These are phyloP conservation scores for Fusarium siculi DNA, from an alignment of 2,329 filamentous ascomycete genomes.

Conservation along the genomic window DNA sequence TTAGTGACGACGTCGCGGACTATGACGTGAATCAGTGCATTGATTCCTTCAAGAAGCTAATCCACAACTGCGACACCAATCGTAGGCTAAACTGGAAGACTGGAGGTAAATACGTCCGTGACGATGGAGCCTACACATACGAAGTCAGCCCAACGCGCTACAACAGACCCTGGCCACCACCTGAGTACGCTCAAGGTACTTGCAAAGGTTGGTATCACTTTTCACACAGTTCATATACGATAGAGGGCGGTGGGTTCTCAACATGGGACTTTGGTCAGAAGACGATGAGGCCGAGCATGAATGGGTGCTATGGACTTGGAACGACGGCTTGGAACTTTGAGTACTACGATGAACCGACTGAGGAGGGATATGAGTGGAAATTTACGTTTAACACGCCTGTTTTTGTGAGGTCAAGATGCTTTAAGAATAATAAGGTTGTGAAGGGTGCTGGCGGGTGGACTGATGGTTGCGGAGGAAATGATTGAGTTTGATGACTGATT, in stretches of 20 bases:
- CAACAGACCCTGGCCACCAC: slow-evolving; percentile 1
- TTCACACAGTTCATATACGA: background rate
- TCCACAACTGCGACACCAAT: slow-evolving; percentile 5
- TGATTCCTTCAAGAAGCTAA: background rate
- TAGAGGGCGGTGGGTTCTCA: background rate
- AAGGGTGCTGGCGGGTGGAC: slow-evolving; percentile 2
- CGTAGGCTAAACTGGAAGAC: background rate
- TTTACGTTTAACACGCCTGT: background rate
- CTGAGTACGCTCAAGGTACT: background rate
- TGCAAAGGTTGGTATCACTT: background rate
- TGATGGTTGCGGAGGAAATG: background rate
- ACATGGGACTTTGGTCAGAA: slow-evolving; percentile 4
- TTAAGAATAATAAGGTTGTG: slow-evolving; percentile 9
- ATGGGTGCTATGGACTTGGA: background rate
- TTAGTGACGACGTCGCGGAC: background rate
- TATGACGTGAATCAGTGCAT: background rate
- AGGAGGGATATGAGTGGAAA: slow-evolving; percentile 7
- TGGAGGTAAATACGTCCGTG: background rate
- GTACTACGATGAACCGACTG: slow-evolving; percentile 3
- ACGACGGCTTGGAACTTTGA: slow-evolving; percentile 2
- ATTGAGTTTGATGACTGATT: too few relatives aligned
- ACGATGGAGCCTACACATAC: background rate
- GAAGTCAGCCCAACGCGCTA: background rate
- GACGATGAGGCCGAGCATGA: slow-evolving; percentile 5
- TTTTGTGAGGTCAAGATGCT: background rate